phyloP scores from a whole-genome alignment of 768 basidiomycete genomes.

The Phaeotremella skinneri region DNA sequence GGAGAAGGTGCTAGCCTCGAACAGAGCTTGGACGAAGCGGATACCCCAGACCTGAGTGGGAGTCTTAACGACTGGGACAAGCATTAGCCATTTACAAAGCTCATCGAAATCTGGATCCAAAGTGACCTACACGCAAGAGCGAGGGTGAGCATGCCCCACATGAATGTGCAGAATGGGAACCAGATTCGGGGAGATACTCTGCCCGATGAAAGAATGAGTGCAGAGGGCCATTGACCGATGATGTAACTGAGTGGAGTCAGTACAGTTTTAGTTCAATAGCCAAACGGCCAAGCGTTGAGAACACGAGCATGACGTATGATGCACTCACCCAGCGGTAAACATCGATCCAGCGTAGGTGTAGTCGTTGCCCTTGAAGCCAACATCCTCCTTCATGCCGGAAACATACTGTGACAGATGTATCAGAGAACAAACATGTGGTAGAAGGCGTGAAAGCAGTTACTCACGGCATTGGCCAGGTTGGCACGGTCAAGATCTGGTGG shows the following conservation, averaged over 20 bases:
- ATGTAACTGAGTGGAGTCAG: conserved; percentile 55
- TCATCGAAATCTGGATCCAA: too few relatives aligned
- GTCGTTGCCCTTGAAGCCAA: conserved; percentile 65
- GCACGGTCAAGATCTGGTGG: conserved; percentile 22
- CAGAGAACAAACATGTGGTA: not conserved
- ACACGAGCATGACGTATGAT: too few relatives aligned
- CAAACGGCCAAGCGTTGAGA: not conserved
- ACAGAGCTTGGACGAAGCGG: conserved; percentile 69
- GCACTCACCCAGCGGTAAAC: conserved; percentile 64
- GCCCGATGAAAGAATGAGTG: conserved; percentile 22
- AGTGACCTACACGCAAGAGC: conserved; percentile 21
- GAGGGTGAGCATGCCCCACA: conserved; percentile 24
- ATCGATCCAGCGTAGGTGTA: conserved; percentile 66
- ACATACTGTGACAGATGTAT: conserved; percentile 54
- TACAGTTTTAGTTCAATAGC: conserved; percentile 54
- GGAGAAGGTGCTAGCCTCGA: conserved; percentile 71
- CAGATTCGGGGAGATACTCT: conserved; percentile 63
- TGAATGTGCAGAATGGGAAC: conserved; percentile 55
- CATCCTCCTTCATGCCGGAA: conserved; percentile 74
- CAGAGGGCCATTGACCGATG: conserved; percentile 54
- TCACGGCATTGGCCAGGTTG: conserved; percentile 59
- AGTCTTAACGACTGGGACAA: conserved; percentile 14
- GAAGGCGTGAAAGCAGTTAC: too few relatives aligned
- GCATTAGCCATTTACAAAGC: too few relatives aligned
- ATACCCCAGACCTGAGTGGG: conserved; percentile 59